Percentiles rank a stretch among this genome's conserved stretches.
Conservation (phyloP, 768 basidiomycete genomes). For the Austroboletus eburneus region DNA sequence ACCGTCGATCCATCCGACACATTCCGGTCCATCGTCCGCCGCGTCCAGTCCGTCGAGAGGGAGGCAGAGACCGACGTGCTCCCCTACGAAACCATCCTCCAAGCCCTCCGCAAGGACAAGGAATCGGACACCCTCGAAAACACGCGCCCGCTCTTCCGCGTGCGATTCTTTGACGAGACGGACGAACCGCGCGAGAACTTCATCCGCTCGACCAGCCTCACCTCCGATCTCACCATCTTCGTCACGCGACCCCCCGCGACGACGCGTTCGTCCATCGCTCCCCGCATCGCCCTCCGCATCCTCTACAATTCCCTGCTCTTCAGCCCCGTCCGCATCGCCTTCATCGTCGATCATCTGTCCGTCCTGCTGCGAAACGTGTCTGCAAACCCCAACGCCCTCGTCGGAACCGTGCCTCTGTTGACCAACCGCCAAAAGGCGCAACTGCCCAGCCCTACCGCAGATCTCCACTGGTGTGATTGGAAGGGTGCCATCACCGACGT, state of each 20-base stretch:
- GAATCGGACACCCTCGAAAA: constrained; percentile 53
- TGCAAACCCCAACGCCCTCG: constrained; percentile 57
- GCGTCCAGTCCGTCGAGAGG: constrained; percentile 77
- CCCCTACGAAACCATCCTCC: constrained; percentile 74
- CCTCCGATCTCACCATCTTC: constrained; percentile 92
- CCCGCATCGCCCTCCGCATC: constrained; percentile 74
- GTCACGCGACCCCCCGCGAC: constrained; percentile 69
- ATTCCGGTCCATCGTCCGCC: constrained; percentile 83
- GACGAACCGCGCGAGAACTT: constrained; percentile 70
- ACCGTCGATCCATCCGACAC: constrained; percentile 81
- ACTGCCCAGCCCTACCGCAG: constrained; percentile 80
- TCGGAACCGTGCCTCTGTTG: constrained; percentile 79
- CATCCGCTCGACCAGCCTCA: constrained; percentile 73
- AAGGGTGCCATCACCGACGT: constrained; percentile 96
- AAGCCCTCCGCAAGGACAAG: constrained; percentile 61
- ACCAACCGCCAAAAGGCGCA: constrained; percentile 64
- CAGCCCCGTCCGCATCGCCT: constrained; percentile 68
- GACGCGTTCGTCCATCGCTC: constrained; percentile 65
- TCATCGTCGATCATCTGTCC: constrained; percentile 83
- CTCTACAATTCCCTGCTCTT: constrained; percentile 96
- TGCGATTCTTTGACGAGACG: constrained; percentile 95
- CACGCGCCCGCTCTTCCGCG: constrained; percentile 72
- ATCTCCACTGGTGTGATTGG: constrained; percentile 96
- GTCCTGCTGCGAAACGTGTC: constrained; percentile 70
- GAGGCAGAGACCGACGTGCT: constrained; percentile 80